Evolutionary conservation across 352 stramenopile genomes (phyloP), one percentile per base, ranked within the genome.

Genomic region (Phytophthora megakarya): DNA sequence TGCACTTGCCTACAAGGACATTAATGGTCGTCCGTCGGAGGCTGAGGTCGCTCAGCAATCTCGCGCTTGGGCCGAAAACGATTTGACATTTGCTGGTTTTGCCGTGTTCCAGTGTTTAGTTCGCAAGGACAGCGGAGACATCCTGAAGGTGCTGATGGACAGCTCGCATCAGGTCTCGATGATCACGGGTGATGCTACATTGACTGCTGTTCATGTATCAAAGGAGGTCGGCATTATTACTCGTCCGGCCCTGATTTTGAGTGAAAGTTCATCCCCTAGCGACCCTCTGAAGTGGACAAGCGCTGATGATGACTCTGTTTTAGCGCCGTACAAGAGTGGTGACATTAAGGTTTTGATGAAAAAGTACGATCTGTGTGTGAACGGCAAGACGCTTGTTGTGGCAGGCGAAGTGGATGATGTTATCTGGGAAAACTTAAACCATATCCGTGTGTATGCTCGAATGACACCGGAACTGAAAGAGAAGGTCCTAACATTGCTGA

Each of bases 181-280:
- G 95, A 99, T 99, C 67, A 99, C 98, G 12, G 98, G 98, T 52
- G 98, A 99, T 75, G 91, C 92, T 32, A 92, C 97, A 10, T 81
- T 99, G 25, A 99, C 98, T 35, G 98, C 98, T 32, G 91, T 96
- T 25, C 93, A 99, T 60, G 98, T 99, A 21, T 98, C 97, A 8
- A 88, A 91, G 57, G 87, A 98, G 64, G 96, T 99, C 3, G 89
- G 89, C 33, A 99, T 99, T 48, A 76, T 99, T 38, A 78, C 78
- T 53, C 76, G 75, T 39, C 79, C 82, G 8, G 84, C 86, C 26
- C 46, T 96, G 13, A 86, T 97, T 50, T 50, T 96, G 45, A 90
- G 69, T 5, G 78, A 89, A 52, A 75, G 52, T 22, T 64, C 66
- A 12, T 73, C 72, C 18, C 57, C 49, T 21, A 70, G 63, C 10